Evolutionary conservation across 2,329 filamentous ascomycete genomes (phyloP), one percentile per base, ranked within the genome.

Genomic region (Didymella lethalis): DNA sequence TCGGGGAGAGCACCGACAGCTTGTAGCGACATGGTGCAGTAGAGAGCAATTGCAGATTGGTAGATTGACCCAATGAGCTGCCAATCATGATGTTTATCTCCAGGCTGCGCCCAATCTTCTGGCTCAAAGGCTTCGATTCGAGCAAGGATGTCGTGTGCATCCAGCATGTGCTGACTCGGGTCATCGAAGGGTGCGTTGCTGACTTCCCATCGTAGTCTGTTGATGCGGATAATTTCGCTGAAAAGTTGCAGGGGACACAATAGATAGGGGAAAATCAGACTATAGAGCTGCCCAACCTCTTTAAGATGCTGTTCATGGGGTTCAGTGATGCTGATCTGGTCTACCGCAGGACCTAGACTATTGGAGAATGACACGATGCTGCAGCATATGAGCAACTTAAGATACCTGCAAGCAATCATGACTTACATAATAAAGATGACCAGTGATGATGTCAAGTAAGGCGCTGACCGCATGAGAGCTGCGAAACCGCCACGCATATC

Each of bases 21-120:
- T 28, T 72, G 66, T 4, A 74, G 44, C 1, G 72, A 70, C 58
- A 67, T 67, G 29, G 68, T 73, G 47, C 66, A 69, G 58, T 71
- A 76, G 1, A 76, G 49, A 1, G 66, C 66, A 11, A 70, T 36
- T 0, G 71, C 61, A 3, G 67, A 61, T 46, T 73, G 67, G 40
- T 67, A 72, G 2, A 72, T 62, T 0, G 59, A 62, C 7, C 69
- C 71, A 7, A 75, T 55, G 14, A 64, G 51, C 23, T 68, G 29
- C 69, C 70, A 75, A 6, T 72, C 67, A 2, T 60, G 45, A 48
- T 61, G 58, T 18, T 62, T 48, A 2, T 48, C 49, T 3, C 69
- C 68, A 1, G 69, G 65, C 45, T 71, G 69, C 8, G 71, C 72
- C 71, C 71, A 74, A 46, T 72, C 65, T 28, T 65, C 61, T 3